phyloP scores from a whole-genome alignment of 768 basidiomycete species.

The Amanita rimosa region DNA sequence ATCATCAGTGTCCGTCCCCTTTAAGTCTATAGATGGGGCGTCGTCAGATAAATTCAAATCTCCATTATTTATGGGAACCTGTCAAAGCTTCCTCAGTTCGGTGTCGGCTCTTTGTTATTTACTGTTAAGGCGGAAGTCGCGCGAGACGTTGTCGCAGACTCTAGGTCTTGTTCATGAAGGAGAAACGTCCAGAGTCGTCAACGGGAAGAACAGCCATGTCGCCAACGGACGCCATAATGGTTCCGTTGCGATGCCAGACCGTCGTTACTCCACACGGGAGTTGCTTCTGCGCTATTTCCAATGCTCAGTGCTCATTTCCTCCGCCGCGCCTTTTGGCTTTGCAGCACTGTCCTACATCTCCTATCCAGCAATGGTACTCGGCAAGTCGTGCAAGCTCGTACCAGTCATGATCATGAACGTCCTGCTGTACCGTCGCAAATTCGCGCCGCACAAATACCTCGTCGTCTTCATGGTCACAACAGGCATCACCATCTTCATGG shows the following conservation, averaged over 20 bases:
- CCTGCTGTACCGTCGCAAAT: slow-evolving; percentile 83
- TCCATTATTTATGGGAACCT: slow-evolving; percentile 74
- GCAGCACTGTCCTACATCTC: slow-evolving; percentile 91
- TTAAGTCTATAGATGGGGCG: slow-evolving; percentile 53
- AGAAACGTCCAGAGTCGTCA: slow-evolving; percentile 16
- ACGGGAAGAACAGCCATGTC: slow-evolving; percentile 15
- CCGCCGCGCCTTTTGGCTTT: slow-evolving; percentile 93
- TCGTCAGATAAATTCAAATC: slow-evolving; percentile 72
- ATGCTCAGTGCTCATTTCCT: slow-evolving; percentile 79
- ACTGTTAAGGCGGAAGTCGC: slow-evolving; percentile 42
- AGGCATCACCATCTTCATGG: slow-evolving; percentile 94
- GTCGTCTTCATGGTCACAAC: slow-evolving; percentile 88
- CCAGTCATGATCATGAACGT: slow-evolving; percentile 99
- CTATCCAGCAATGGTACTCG: slow-evolving; percentile 98
- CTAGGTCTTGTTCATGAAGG: slow-evolving; percentile 46
- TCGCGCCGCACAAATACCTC: slow-evolving; percentile 90
- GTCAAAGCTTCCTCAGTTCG: slow-evolving; percentile 71
- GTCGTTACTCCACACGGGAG: slow-evolving; percentile 26
- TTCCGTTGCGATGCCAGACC: slow-evolving; percentile 17
- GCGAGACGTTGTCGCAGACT: slow-evolving; percentile 38
- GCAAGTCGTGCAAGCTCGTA: slow-evolving; percentile 98
- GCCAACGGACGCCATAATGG: slow-evolving; percentile 27
- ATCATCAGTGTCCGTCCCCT: slow-evolving; percentile 74
- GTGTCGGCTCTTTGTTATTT: slow-evolving; percentile 74
- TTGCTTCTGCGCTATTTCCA: slow-evolving; percentile 73